A percentile compares a stretch with the other conserved stretches of the same genome.
These are phyloP conservation scores for Pythium monospermum DNA, from an alignment of 352 stramenopile species.

Conservation along the genomic window DNA sequence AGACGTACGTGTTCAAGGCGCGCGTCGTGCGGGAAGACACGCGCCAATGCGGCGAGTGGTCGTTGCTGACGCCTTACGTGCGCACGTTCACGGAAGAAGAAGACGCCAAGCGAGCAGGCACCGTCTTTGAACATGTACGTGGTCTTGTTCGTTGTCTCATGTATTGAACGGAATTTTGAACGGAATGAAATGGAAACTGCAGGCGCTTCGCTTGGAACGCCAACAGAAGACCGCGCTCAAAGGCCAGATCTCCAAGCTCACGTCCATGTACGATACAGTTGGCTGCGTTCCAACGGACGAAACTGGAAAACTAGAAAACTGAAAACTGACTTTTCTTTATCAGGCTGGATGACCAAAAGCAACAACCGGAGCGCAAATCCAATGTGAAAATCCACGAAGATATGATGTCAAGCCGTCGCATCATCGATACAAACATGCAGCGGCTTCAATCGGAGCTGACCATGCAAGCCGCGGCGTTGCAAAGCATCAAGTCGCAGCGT, in stretches of 20 bases:
- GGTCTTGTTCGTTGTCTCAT: background rate
- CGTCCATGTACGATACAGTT: constrained; percentile 38
- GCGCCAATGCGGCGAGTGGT: constrained; percentile 74
- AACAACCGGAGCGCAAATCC: constrained; percentile 32
- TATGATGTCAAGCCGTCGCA: constrained; percentile 76
- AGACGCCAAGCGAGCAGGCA: constrained; percentile 80
- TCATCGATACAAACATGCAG: constrained; percentile 79
- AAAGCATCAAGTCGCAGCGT: constrained; percentile 67
- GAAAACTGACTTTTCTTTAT: background rate
- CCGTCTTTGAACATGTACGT: constrained; percentile 77
- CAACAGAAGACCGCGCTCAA: constrained; percentile 68
- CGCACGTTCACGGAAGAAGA: constrained; percentile 87
- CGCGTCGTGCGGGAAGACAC: constrained; percentile 57
- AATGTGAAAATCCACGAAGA: constrained; percentile 68
- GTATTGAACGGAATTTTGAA: background rate
- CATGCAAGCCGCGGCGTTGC: constrained; percentile 45
- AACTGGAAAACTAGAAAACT: background rate
- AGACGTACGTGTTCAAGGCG: constrained; percentile 80
- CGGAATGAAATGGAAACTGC: background rate
- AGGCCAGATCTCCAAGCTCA: constrained; percentile 77
- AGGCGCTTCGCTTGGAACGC: constrained; percentile 75
- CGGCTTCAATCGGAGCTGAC: constrained; percentile 69
- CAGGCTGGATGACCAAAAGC: constrained; percentile 45
- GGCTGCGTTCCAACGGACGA: background rate
- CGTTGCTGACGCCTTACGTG: constrained; percentile 54